phyloP scores from a whole-genome alignment of 495 filamentous ascomycete genomes.

The Cryomyces minteri region DNA sequence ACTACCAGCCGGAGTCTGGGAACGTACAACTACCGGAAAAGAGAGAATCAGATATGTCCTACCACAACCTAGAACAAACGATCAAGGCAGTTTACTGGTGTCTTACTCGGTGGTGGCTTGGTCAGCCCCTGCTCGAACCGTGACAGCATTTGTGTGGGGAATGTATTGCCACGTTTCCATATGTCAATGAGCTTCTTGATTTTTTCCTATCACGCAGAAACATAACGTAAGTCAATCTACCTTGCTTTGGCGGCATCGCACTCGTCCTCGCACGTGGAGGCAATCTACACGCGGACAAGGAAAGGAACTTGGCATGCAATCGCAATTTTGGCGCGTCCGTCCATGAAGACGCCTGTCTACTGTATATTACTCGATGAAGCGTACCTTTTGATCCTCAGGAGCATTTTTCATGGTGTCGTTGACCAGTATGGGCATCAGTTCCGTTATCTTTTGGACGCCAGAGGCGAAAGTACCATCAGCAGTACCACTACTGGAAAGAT shows the following conservation, averaged over 20 bases:
- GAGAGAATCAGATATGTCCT: too few species aligned
- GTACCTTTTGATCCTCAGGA: conserved; percentile 97
- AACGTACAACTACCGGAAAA: too few species aligned
- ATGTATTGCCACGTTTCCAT: conserved; percentile 90
- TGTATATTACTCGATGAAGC: conserved; percentile 18
- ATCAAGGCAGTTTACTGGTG: too few species aligned
- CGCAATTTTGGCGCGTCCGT: too few species aligned
- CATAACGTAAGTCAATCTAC: too few species aligned
- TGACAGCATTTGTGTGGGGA: conserved; percentile 63
- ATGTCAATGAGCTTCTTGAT: conserved; percentile 92
- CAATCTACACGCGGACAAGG: too few species aligned
- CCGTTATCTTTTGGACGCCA: conserved; percentile 90
- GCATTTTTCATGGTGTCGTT: conserved; percentile 81
- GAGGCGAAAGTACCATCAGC: conserved; percentile 85
- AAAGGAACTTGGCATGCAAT: too few species aligned
- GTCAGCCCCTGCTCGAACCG: conserved; percentile 69
- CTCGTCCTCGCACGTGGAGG: too few species aligned
- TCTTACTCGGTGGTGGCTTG: too few species aligned
- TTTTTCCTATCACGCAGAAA: conserved; percentile 47
- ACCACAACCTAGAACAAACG: too few species aligned
- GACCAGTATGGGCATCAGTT: conserved; percentile 83
- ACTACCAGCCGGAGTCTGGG: too few species aligned
- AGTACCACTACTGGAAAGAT: conserved; percentile 47
- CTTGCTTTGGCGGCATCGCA: too few species aligned
- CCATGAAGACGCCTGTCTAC: background rate